Evolutionary conservation across 2,329 filamentous ascomycete genomes (phyloP), one percentile per base, ranked within the genome.

Genomic region (Alternaria sp.): DNA sequence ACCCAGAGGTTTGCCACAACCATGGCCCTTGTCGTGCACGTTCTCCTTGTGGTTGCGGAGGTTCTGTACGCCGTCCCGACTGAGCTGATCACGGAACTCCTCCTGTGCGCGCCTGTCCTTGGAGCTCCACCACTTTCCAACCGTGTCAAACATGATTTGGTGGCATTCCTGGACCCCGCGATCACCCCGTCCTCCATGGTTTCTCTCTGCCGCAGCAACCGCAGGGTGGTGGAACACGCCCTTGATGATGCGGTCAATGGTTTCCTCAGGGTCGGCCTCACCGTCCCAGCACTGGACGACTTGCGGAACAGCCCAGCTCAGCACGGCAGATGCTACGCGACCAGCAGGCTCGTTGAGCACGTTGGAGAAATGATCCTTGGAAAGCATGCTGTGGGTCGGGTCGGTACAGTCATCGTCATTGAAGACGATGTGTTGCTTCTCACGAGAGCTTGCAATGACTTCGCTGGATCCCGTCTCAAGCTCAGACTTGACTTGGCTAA

Each of bases 291-390:
- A 92, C 37, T 92, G 84, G 83, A 97, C 96, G 65, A 97, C 83
- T 79, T 97, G 93, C 9, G 95, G 95, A 14, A 97, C 93, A 21
- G 90, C 90, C 93, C 94, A 97, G 61, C 87, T 88, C 46, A 97
- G 84, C 51, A 94, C 89, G 72, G 90, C 88, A 67, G 90, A 92
- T 25, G 94, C 93, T 63, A 94, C 88, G 73, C 90, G 91, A 60
- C 94, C 94, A 49, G 93, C 94, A 46, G 94, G 87, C 77, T 97
- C 94, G 78, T 97, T 97, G 63, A 97, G 86, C 30, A 91, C 85
- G 75, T 96, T 96, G 67, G 91, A 92, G 80, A 97, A 97, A 81
- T 97, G 94, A 74, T 97, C 94, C 83, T 97, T 97, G 63, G 93
- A 94, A 56, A 97, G 84, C 94, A 97, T 97, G 20, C 93, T 96